These are phyloP conservation scores for Neurospora sp. DNA, from an alignment of 495 filamentous ascomycete genomes.

Conservation along the genomic window DNA sequence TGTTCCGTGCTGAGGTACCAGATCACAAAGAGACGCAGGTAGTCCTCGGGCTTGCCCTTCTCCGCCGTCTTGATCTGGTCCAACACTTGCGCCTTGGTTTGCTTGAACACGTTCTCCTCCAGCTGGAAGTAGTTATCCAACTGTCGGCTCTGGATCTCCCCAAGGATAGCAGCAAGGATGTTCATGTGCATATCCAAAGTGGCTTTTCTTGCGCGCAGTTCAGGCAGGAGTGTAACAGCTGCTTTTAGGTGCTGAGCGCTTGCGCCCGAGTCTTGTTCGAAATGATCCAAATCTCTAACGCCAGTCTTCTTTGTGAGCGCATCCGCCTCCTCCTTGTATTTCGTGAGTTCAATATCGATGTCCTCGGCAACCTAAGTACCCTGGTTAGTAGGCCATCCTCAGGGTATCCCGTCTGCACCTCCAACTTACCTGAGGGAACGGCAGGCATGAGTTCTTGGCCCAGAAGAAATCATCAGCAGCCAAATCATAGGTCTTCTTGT, in stretches of 20 bases:
- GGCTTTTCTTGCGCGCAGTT: slow-evolving; percentile 84
- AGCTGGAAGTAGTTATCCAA: slow-evolving; percentile 94
- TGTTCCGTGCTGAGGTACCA: slow-evolving; percentile 96
- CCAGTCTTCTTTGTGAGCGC: slow-evolving; percentile 95
- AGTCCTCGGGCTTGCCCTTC: slow-evolving; percentile 80
- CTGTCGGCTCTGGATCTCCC: slow-evolving; percentile 54
- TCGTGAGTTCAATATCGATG: slow-evolving; percentile 69
- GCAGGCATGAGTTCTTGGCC: slow-evolving; percentile 83
- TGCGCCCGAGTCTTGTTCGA: slow-evolving; percentile 78
- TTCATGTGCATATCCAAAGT: slow-evolving; percentile 99
- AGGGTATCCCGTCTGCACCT: not conserved
- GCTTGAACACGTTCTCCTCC: slow-evolving; percentile 88
- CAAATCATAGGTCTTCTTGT: slow-evolving; percentile 82
- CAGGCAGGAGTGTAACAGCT: slow-evolving; percentile 85
- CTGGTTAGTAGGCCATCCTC: not conserved
- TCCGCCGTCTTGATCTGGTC: slow-evolving; percentile 72
- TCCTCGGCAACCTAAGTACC: slow-evolving; percentile 9
- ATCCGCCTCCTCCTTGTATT: slow-evolving; percentile 90
- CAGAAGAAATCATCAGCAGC: slow-evolving; percentile 94
- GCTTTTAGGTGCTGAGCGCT: slow-evolving; percentile 92
- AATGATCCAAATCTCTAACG: slow-evolving; percentile 82
- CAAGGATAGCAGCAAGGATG: slow-evolving; percentile 22
- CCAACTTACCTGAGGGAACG: slow-evolving; percentile 75
- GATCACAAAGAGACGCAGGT: slow-evolving; percentile 88
- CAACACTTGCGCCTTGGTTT: slow-evolving; percentile 80